Evolutionary conservation across 176 grass and related monocot genomes (phyloP).

Genomic region (Urochloa ruziziensis): DNA sequence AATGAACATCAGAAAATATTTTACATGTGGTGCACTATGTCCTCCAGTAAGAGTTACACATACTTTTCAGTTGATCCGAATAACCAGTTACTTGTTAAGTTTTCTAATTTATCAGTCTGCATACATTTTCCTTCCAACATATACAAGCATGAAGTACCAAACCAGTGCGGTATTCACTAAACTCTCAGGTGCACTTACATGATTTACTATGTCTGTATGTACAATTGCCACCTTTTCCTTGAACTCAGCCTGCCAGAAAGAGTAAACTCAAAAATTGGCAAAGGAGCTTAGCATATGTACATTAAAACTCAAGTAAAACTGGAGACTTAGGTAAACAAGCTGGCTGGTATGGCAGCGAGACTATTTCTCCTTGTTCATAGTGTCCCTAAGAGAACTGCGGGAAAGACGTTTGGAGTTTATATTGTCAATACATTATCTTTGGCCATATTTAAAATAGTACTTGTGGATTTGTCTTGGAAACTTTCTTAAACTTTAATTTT

Average conservation of each 20-base stretch:
- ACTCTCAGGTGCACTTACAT: conserved; percentile 60
- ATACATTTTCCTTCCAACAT: conserved; percentile 21
- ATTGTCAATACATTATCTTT: background rate
- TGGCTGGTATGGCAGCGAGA: background rate
- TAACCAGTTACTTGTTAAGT: conserved; percentile 19
- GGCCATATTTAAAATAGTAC: background rate
- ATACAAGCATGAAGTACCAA: conserved; percentile 6
- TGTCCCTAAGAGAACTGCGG: background rate
- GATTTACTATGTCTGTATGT: conserved; percentile 66
- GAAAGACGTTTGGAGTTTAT: background rate
- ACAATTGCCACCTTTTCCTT: conserved; percentile 65
- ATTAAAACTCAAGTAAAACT: background rate
- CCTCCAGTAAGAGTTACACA: background rate
- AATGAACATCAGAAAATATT: conserved; percentile 5
- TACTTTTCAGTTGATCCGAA: conserved; percentile 5
- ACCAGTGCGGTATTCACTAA: background rate
- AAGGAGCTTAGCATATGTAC: background rate
- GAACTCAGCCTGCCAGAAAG: conserved; percentile 63
- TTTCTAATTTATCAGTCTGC: conserved; percentile 2
- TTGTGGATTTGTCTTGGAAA: background rate
- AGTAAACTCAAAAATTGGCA: conserved; percentile 20
- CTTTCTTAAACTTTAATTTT: background rate
- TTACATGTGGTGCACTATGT: background rate
- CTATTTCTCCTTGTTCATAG: background rate
- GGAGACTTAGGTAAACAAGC: conserved; percentile 12